phyloP scores from a whole-genome alignment of 345 rosid species.

The Ailanthus altissimus region DNA sequence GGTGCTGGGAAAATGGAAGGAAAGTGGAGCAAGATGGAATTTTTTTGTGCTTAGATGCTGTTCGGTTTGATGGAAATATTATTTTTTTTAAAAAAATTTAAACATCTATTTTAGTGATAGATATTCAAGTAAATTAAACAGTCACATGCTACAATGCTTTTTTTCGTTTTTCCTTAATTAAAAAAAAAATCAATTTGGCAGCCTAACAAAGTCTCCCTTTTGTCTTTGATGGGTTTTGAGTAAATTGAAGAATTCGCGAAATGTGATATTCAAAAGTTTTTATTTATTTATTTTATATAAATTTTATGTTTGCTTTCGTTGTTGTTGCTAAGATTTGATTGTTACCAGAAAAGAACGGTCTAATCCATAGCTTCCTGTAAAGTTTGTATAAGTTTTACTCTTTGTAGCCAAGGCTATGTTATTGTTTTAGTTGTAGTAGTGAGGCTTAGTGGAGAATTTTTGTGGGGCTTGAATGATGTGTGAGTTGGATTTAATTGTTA shows the following conservation, averaged over 20 bases:
- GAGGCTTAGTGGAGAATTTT: conserved; percentile 35
- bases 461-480: conserved; percentile 28
- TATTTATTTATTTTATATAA: background rate
- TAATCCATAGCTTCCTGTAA: conserved; percentile 15
- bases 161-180: background rate
- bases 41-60: background rate
- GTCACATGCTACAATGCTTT: too few relatives aligned
- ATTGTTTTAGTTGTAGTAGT: background rate
- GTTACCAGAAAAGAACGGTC: background rate
- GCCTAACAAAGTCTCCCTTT: background rate
- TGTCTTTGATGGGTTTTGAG: background rate
- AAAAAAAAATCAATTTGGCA: background rate
- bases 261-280: conserved; percentile 11
- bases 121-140: background rate
- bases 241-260: background rate
- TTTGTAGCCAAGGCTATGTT: background rate
- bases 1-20: conserved; percentile 20
- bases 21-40: background rate
- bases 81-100: background rate
- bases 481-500: conserved; percentile 34
- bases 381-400: conserved; percentile 7
- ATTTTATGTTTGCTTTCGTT: background rate
- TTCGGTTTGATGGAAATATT: background rate
- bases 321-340: conserved; percentile 10
- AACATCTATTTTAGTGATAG: conserved; percentile 9